phyloP scores from a whole-genome alignment of 2,329 filamentous ascomycete species.

The Pestalotiopsis sp. region DNA sequence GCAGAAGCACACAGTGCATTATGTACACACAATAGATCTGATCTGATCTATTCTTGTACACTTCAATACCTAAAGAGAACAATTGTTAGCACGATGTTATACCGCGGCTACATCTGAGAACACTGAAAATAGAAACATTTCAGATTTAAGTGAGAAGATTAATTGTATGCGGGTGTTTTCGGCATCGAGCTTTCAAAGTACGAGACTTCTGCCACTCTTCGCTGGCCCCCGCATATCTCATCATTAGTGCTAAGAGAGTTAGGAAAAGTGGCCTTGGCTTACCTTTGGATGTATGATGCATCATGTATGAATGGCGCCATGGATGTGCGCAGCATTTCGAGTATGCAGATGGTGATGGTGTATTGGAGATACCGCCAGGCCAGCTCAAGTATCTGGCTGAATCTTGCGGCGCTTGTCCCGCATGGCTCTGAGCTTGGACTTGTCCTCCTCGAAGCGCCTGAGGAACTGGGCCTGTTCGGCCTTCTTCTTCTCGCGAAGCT shows the following conservation, averaged over 20 bases:
- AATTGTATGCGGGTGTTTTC: slow-evolving; percentile 62
- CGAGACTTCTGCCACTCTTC: slow-evolving; percentile 31
- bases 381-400: slow-evolving; percentile 45
- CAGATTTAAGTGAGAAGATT: slow-evolving; percentile 68
- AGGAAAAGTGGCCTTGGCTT: neutral
- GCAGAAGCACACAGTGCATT: neutral
- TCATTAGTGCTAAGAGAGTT: slow-evolving; percentile 26
- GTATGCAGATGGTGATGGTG: neutral
- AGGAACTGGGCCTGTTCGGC: slow-evolving; percentile 68
- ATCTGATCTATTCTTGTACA: neutral
- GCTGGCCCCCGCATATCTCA: slow-evolving; percentile 57
- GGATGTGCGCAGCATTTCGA: neutral
- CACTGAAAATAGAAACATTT: slow-evolving; percentile 27
- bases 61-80: neutral
- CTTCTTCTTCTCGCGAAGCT: slow-evolving; percentile 78
- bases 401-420: slow-evolving; percentile 65
- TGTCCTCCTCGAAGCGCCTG: slow-evolving; percentile 75
- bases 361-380: slow-evolving; percentile 6
- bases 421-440: slow-evolving; percentile 69
- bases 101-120: neutral
- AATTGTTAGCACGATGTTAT: neutral
- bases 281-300: neutral
- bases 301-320: neutral
- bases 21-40: neutral
- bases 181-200: slow-evolving; percentile 39